phyloP scores from a whole-genome alignment of 371 early-diverging fungal species.

The Mucor saturninus region DNA sequence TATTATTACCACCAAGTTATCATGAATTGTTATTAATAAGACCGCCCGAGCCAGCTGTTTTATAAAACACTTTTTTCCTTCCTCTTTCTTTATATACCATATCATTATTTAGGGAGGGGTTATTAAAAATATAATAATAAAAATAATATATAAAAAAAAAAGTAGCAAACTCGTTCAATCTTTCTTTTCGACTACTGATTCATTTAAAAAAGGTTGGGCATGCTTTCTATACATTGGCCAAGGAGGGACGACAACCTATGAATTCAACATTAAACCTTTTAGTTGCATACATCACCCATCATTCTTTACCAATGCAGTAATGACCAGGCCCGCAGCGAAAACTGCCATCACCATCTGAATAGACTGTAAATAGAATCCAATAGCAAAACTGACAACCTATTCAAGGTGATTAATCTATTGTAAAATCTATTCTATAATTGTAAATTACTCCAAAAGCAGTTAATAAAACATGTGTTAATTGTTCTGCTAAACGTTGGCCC shows the following conservation, averaged over 20 bases:
- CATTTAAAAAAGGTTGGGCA: conserved; percentile 27
- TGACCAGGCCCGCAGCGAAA: conserved; percentile 18
- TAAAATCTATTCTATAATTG: neutral
- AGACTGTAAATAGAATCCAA: conserved; percentile 27
- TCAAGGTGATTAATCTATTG: neutral
- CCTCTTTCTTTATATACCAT: neutral
- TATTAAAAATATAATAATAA: neutral
- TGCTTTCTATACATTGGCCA: conserved; percentile 36
- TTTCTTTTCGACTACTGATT: conserved; percentile 13
- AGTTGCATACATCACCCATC: neutral
- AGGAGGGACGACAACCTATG: conserved; percentile 29
- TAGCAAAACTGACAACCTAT: conserved; percentile 23
- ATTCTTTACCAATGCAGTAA: conserved; percentile 26
- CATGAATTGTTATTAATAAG: neutral
- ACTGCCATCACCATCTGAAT: conserved; percentile 14
- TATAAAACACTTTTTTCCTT: neutral
- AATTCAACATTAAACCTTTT: neutral
- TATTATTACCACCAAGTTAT: conserved; percentile 28
- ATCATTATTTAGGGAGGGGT: neutral
- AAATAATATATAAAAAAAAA: neutral
- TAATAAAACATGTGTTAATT: conserved; percentile 14
- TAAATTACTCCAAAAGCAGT: conserved; percentile 23
- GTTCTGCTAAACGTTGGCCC: conserved; percentile 27
- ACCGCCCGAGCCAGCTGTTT: conserved; percentile 1
- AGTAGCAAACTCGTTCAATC: conserved; percentile 3